Base-by-base conservation (phyloP, 495 filamentous ascomycete species). In the Hamigera avellanea region DNA sequence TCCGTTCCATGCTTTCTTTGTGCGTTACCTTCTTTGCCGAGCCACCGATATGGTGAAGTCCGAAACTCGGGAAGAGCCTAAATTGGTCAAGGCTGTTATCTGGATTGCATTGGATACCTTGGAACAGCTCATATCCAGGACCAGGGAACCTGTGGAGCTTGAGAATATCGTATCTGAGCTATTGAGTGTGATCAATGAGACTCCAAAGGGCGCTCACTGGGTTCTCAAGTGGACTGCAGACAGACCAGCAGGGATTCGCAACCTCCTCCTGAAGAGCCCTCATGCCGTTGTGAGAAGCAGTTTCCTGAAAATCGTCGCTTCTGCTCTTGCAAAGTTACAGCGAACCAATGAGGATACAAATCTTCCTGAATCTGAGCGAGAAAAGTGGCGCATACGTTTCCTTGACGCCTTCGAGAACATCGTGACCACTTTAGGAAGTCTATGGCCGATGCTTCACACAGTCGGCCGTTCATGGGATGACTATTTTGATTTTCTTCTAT, bases 81-180 rank as follows among this genome's bases (percentile, higher is more conserved):
- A 39, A 8, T 50, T 76, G 26, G 81, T 86, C 52, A 68, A 66
- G 21, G 49, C 67, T 19, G 75, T 73, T 8, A 63, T 93, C 33
- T 63, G 63, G n/a, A 68, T 86, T 33, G 76, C 74, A 7, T 53
- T 95, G 17, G 71, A 83, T 36, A 80, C 86, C 35, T 54, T 93
- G 13, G 82, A 89, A 46, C 81, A 88, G 45, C 67, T 93, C 32
- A 64, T 85, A n/a, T 74, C 80, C 2, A 69, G 84, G 40, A 63
- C 74, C 1, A 87, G 86, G 51, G 83, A 89, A 30, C 51, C 69
- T 2, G 61, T 74, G 1, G 73, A 80, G 21, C 80, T 83, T 33
- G 68, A 76, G 2, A 45, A 46, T 3, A 73, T 83, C 35, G 61
- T 75, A 28, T 41, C 37, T 2, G 62, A 72, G 19, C 52, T 93